Percentiles rank a stretch among this genome's conserved stretches.
Evolutionary conservation across 176 grass and related monocot genomes (phyloP).

Genomic region (Eremochloa ophiuroides): DNA sequence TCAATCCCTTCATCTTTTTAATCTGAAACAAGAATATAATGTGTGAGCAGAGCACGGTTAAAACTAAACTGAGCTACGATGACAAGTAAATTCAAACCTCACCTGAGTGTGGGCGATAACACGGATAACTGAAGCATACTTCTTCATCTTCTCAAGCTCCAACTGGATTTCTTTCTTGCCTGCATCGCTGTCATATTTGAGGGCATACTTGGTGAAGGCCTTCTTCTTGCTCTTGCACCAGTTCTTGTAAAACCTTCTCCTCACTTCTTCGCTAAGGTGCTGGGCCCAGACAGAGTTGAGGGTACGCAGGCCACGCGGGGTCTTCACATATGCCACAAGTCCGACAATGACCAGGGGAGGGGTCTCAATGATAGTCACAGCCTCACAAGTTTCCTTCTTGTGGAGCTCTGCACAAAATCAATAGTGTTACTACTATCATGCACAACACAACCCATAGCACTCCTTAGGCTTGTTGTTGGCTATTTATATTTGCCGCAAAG

Average conservation of each 20-base stretch:
- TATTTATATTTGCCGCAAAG: neutral
- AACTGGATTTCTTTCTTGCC: slow-evolving; percentile 88
- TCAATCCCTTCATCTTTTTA: slow-evolving; percentile 95
- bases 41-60: neutral
- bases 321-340: slow-evolving; percentile 86
- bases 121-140: slow-evolving; percentile 76
- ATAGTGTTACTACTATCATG: neutral
- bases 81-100: neutral
- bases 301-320: slow-evolving; percentile 67
- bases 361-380: slow-evolving; percentile 89
- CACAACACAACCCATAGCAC: neutral
- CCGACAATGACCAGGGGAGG: slow-evolving; percentile 88
- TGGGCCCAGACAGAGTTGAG: slow-evolving; percentile 94
- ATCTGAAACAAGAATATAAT: slow-evolving; percentile 42
- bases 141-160: slow-evolving; percentile 97
- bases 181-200: slow-evolving; percentile 73
- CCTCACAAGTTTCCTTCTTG: slow-evolving; percentile 98
- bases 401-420: slow-evolving; percentile 62
- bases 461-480: neutral
- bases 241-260: slow-evolving; percentile 93
- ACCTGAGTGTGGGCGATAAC: slow-evolving; percentile 96
- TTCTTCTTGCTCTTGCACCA: slow-evolving; percentile 99
- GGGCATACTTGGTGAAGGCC: slow-evolving; percentile 81
- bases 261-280: slow-evolving; percentile 90
- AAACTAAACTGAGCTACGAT: neutral